A percentile compares a stretch with the other conserved stretches of the same genome.
phyloP scores from a whole-genome alignment of 2,329 filamentous ascomycete species.

The Aureobasidium zeae region DNA sequence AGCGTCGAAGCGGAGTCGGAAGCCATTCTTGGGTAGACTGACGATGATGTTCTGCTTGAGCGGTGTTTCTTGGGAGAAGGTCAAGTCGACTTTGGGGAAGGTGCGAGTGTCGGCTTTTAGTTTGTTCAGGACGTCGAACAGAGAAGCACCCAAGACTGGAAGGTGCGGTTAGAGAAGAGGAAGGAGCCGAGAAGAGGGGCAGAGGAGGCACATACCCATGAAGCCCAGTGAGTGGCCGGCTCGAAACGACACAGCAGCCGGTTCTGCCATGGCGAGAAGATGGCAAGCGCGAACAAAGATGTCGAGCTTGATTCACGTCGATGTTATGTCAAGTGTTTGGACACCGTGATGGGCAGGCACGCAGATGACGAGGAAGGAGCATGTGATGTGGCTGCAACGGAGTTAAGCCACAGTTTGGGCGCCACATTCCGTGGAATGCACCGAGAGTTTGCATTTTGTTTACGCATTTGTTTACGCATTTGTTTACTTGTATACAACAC shows the following conservation, averaged over 20 bases:
- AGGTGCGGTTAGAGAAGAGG: background rate
- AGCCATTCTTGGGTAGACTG: constrained; percentile 70
- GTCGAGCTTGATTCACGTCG: too few species aligned
- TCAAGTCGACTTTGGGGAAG: constrained; percentile 74
- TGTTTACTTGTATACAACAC: background rate
- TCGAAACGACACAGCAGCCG: constrained; percentile 2
- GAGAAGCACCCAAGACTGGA: constrained; percentile 77
- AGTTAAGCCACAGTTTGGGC: constrained; percentile 2
- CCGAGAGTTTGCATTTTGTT: too few species aligned
- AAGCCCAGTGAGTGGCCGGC: constrained; percentile 30
- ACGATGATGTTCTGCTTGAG: constrained; percentile 67
- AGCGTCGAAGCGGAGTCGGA: constrained; percentile 87
- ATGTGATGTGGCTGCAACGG: constrained; percentile 6
- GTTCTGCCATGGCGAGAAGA: background rate
- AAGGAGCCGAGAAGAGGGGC: background rate
- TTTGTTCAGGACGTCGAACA: constrained; percentile 80
- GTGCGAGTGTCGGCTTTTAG: constrained; percentile 77
- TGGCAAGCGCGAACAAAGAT: too few species aligned
- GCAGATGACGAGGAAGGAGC: too few species aligned
- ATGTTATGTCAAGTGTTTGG: too few species aligned
- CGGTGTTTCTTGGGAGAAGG: constrained; percentile 67
- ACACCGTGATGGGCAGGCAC: too few species aligned
- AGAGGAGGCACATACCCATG: constrained; percentile 28
- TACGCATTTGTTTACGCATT: background rate
- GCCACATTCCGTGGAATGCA: constrained; percentile 3